Evolutionary conservation across 129 eudicot species (phyloP), one percentile per base, ranked within the genome.

Genomic region (Lactuca sativa): DNA sequence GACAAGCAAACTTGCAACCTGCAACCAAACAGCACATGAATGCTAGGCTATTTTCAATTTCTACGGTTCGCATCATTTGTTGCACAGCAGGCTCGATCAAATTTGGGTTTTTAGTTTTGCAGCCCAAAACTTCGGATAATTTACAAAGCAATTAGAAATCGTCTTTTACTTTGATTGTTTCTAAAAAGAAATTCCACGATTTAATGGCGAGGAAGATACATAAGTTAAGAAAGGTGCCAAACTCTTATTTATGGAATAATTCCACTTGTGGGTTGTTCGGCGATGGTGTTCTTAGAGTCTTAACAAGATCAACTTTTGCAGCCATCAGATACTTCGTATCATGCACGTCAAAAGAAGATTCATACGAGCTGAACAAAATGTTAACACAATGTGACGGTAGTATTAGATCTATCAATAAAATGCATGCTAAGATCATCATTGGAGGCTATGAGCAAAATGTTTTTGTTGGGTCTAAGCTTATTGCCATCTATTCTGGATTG

Each of bases 361-460:
- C 88, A n/a, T 40, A 65, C 55, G 77, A 77, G 7, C 30, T 76
- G 13, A 84, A 77, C 66, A 33, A 56, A 48, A 56, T 76, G 8
- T 61, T 84, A 40, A 55, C 74, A 36, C 74, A 73, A 48, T 77
- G 73, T 36, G 63, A 67, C 38, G 74, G 73, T 10, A 64, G 13
- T 34, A 66, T 41, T 5, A 32, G 57, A 62, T 62, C 38, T 11
- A 31, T 84, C 16, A 73, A 48, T 41, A 69, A 72, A 72, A 25
- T 84, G n/a, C 88, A 84, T 74, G 83, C 80, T 38, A 80, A 73
- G 67, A 77, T 84, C 64, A 74, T 84, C 64, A 55, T 55, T 11
- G 73, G 76, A 52, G 85, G 89, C 30, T 84, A 69, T 15, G 73
- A 56, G 9, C 62, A 61, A 56, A 80, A 81, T 69, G 70, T 77